phyloP scores from a whole-genome alignment of 768 basidiomycete genomes.

The Boletus tomentosulus region DNA sequence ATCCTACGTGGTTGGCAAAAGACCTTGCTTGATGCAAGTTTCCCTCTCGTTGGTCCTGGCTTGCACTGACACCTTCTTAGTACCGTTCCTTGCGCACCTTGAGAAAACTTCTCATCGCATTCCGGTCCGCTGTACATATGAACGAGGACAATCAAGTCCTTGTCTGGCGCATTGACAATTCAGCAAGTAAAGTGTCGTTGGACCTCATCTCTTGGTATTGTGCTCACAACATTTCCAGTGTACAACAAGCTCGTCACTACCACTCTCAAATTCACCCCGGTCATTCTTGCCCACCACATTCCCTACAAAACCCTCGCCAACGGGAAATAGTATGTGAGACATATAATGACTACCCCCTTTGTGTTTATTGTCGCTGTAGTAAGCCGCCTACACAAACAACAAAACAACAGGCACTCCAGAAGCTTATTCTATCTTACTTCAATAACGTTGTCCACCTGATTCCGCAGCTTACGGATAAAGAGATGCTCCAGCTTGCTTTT shows the following conservation, averaged over 20 bases:
- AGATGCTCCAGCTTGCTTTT: constrained; percentile 65
- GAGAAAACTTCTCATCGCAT: constrained; percentile 81
- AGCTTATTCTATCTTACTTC: constrained; percentile 85
- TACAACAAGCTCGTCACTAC: constrained; percentile 91
- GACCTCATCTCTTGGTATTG: background rate
- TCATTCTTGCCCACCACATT: constrained; percentile 81
- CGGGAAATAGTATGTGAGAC: constrained; percentile 74
- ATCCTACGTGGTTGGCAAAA: constrained; percentile 85
- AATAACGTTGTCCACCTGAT: constrained; percentile 80
- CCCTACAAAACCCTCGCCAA: constrained; percentile 79
- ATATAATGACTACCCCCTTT: too few relatives aligned
- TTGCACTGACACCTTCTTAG: constrained; percentile 36
- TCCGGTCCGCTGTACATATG: constrained; percentile 86
- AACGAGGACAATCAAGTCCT: constrained; percentile 78
- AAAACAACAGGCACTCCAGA: constrained; percentile 82
- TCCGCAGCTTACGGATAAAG: constrained; percentile 66
- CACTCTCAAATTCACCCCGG: constrained; percentile 83
- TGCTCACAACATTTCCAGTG: constrained; percentile 45
- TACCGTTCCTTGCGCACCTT: constrained; percentile 82
- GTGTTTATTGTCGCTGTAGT: constrained; percentile 38
- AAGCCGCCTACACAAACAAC: constrained; percentile 79
- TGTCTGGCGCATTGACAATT: constrained; percentile 84
- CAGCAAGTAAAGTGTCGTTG: constrained; percentile 35
- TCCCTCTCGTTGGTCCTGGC: background rate
- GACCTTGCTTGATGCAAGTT: constrained; percentile 71